phyloP scores from a whole-genome alignment of 371 early-diverging fungal species.

The Mucor sp. region DNA sequence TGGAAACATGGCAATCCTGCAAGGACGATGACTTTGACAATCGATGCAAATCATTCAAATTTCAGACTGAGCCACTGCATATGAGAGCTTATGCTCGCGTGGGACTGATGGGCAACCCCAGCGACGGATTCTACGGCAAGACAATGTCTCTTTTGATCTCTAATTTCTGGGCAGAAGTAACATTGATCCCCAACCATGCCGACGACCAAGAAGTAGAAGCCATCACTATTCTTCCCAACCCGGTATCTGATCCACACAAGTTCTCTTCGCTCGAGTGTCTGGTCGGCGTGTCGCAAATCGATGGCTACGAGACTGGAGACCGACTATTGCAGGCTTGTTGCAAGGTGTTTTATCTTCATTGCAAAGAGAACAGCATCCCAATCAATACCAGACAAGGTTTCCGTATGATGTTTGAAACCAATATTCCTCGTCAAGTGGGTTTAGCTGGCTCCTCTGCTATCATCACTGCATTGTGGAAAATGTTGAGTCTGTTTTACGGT shows the following conservation, averaged over 20 bases:
- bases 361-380: conserved; percentile 36
- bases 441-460: conserved; percentile 73
- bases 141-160: conserved; percentile 66
- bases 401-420: conserved; percentile 57
- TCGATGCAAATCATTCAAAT: neutral
- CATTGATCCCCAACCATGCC: conserved; percentile 51
- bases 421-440: conserved; percentile 77
- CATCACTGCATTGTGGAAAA: conserved; percentile 62
- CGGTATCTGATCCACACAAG: conserved; percentile 46
- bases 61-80: conserved; percentile 34
- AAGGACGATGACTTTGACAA: conserved; percentile 8
- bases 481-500: conserved; percentile 50
- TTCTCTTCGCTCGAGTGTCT: conserved; percentile 47
- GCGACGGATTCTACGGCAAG: conserved; percentile 72
- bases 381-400: conserved; percentile 56
- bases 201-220: conserved; percentile 16
- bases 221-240: conserved; percentile 47
- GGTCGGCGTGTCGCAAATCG: conserved; percentile 37
- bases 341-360: conserved; percentile 60
- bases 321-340: conserved; percentile 61
- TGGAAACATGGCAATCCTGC: conserved; percentile 15
- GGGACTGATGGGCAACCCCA: conserved; percentile 75
- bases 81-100: conserved; percentile 62
- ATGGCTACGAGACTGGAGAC: conserved; percentile 66
- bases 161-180: conserved; percentile 68